phyloP scores from a whole-genome alignment of 2,329 filamentous ascomycete species.

The Akanthomyces dipterigenus region DNA sequence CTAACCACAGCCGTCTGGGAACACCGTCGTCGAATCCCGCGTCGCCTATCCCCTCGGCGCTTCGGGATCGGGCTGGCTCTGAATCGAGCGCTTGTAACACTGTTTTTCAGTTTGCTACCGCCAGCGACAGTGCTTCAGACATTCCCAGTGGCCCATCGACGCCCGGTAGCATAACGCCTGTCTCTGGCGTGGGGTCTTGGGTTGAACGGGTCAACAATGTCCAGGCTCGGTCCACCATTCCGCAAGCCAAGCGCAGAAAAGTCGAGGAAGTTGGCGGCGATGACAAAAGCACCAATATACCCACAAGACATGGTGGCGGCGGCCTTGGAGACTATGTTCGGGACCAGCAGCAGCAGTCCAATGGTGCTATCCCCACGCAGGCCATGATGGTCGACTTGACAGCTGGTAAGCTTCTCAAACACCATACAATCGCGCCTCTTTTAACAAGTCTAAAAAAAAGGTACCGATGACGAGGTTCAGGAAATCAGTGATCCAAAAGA shows the following conservation, averaged over 20 bases:
- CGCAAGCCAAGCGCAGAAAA: conserved; percentile 62
- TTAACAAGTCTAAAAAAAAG: conserved; percentile 17
- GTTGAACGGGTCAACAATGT: conserved; percentile 74
- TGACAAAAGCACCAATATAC: conserved; percentile 29
- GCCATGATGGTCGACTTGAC: conserved; percentile 53
- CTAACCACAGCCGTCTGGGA: conserved; percentile 22
- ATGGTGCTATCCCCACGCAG: conserved; percentile 21
- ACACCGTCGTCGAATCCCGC: conserved; percentile 20
- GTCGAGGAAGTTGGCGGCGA: conserved; percentile 38
- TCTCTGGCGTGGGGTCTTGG: conserved; percentile 48
- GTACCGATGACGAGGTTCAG: conserved; percentile 50
- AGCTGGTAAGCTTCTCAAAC: conserved; percentile 32
- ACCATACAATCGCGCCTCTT: conserved; percentile 17
- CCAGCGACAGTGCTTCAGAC: conserved; percentile 27
- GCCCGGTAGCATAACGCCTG: conserved; percentile 20
- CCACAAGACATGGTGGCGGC: conserved; percentile 39
- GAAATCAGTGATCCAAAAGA: conserved; percentile 53
- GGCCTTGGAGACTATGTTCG: conserved; percentile 62
- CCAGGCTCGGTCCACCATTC: conserved; percentile 52
- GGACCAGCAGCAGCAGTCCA: conserved; percentile 45
- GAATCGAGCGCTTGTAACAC: conserved; percentile 25
- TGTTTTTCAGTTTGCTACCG: conserved; percentile 37
- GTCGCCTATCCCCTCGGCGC: conserved; percentile 15
- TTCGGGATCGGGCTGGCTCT: conserved; percentile 18
- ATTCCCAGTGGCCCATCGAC: conserved; percentile 28